Conservation (phyloP, 345 rosid species). For the Eucalyptus urophylla region DNA sequence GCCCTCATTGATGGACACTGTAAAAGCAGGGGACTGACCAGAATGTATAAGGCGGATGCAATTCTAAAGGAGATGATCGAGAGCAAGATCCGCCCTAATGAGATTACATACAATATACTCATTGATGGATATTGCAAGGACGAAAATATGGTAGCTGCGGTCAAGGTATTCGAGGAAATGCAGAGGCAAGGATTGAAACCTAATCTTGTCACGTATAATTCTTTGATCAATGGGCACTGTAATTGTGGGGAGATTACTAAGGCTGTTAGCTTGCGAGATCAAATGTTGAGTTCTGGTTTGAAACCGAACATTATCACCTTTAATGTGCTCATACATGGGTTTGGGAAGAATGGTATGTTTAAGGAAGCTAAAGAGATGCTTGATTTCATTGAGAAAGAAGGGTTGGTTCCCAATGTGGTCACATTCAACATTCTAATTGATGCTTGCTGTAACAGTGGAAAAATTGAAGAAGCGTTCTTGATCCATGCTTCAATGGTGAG, state of each 20-base stretch:
- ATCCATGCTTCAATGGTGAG: constrained; percentile 27
- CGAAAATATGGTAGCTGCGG: constrained; percentile 31
- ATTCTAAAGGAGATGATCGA: constrained; percentile 60
- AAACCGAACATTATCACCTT: constrained; percentile 45
- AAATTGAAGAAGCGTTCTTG: constrained; percentile 40
- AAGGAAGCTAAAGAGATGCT: constrained; percentile 46
- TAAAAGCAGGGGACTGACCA: constrained; percentile 50
- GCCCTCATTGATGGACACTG: constrained; percentile 61
- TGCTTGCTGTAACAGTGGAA: constrained; percentile 56
- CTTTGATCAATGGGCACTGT: constrained; percentile 46
- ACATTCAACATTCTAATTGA: constrained; percentile 64
- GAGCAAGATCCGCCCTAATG: constrained; percentile 26
- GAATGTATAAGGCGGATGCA: constrained; percentile 70
- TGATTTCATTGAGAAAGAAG: constrained; percentile 19
- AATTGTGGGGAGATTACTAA: constrained; percentile 33
- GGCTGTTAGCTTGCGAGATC: constrained; percentile 30
- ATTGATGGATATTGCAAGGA: constrained; percentile 82
- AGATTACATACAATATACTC: constrained; percentile 63
- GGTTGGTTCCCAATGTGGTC: constrained; percentile 22
- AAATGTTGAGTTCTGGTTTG: constrained; percentile 48
- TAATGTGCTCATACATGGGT: constrained; percentile 56
- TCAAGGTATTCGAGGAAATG: constrained; percentile 64
- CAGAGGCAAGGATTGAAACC: constrained; percentile 40
- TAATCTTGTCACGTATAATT: constrained; percentile 46
- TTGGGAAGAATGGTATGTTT: constrained; percentile 51